Conservation (phyloP, 208 protist genomes). For the Trypanosoma cruzi region DNA sequence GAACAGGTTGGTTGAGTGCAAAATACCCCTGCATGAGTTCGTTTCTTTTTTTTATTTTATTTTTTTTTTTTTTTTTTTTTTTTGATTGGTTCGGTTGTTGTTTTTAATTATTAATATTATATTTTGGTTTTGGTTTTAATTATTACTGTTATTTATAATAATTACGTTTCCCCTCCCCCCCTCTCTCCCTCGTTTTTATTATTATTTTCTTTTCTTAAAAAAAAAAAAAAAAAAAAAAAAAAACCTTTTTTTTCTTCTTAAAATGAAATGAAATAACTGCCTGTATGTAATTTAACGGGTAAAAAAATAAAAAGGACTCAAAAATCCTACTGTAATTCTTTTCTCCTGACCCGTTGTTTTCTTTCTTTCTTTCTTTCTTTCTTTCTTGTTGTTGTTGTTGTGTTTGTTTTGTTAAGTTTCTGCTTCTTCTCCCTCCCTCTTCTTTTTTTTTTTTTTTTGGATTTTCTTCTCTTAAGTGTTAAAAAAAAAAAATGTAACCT, state of each 20-base stretch:
- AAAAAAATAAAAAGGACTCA: not conserved
- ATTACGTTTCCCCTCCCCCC: no score
- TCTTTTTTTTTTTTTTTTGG: slow-evolving; percentile 1
- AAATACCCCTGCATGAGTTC: slow-evolving; percentile 62
- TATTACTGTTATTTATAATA: no score
- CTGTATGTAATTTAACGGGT: no score
- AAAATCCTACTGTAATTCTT: no score
- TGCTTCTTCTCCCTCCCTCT: not conserved
- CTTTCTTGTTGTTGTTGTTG: not conserved
- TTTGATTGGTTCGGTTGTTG: slow-evolving; percentile 2
- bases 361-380: not conserved
- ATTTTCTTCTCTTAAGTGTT: not conserved
- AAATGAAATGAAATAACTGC: no score
- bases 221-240: not conserved
- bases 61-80: not conserved
- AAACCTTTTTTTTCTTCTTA: not conserved
- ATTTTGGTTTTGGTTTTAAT: not conserved
- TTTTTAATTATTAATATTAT: slow-evolving; percentile 3
- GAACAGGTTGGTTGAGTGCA: slow-evolving; percentile 40
- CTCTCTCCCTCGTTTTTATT: no score
- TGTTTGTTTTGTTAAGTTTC: not conserved
- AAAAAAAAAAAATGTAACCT: not conserved
- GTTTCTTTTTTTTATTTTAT: slow-evolving; percentile 10
- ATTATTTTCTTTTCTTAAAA: no score
- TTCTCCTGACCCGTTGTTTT: no score